Conservation (phyloP, 805 yeast species). For the Zygosaccharomyces lentus region DNA sequence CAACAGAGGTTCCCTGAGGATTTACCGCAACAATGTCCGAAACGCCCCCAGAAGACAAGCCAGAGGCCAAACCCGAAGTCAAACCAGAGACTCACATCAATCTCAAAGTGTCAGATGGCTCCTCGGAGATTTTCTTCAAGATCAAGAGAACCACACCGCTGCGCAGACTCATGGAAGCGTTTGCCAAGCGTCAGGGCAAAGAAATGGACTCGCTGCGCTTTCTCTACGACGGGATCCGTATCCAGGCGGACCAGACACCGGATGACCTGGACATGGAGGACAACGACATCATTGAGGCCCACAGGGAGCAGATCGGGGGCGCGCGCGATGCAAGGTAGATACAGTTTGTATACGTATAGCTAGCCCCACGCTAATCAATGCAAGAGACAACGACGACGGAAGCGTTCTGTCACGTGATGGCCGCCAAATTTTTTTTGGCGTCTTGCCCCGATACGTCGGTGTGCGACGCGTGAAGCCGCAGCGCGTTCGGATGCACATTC, state of each 20-base stretch:
- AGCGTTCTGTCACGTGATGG: slow-evolving; percentile 4
- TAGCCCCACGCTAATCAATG: slow-evolving; percentile 1
- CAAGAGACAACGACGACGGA: not conserved
- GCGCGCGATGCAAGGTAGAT: not conserved
- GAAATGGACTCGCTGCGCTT: slow-evolving; percentile 77
- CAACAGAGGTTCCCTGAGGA: no score
- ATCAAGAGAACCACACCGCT: slow-evolving; percentile 89
- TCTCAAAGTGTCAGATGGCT: slow-evolving; percentile 89
- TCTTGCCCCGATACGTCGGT: slow-evolving; percentile 8
- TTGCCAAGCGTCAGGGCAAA: slow-evolving; percentile 96
- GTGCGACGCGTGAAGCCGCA: slow-evolving; percentile 8
- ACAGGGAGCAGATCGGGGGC: slow-evolving; percentile 89
- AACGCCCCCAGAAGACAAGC: slow-evolving; percentile 35
- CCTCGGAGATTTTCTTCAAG: slow-evolving; percentile 91
- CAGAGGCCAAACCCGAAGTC: slow-evolving; percentile 45
- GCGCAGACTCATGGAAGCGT: slow-evolving; percentile 94
- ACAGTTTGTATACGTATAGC: not conserved
- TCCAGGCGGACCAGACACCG: slow-evolving; percentile 85
- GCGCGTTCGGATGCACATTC: slow-evolving; percentile 3
- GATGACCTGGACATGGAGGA: slow-evolving; percentile 90
- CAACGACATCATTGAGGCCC: slow-evolving; percentile 95
- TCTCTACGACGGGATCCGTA: slow-evolving; percentile 88
- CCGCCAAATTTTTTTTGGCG: slow-evolving; percentile 11
- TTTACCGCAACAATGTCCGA: slow-evolving; percentile 26
- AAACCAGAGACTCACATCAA: slow-evolving; percentile 81